Conservation (phyloP, 768 basidiomycete species). For the Pluteus cervinus region DNA sequence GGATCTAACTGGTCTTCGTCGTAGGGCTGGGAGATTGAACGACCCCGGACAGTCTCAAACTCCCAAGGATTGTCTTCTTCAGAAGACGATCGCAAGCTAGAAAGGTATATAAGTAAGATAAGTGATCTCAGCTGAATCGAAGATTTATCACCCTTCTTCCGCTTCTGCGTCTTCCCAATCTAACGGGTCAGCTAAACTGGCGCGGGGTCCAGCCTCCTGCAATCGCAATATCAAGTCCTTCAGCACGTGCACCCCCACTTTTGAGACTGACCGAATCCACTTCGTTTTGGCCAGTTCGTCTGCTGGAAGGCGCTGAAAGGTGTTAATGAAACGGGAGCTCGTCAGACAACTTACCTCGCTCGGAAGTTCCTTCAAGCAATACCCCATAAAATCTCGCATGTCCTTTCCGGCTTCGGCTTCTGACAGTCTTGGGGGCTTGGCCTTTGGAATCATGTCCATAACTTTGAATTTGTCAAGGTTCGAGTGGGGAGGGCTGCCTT, state of each 20-base stretch:
- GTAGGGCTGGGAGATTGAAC: constrained; percentile 9
- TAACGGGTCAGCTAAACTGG: constrained; percentile 67
- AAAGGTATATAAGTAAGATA: neutral
- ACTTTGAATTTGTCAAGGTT: constrained; percentile 82
- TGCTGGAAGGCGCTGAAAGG: constrained; percentile 69
- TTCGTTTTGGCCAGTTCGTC: constrained; percentile 85
- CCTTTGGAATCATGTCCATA: constrained; percentile 83
- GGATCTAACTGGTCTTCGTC: constrained; percentile 10
- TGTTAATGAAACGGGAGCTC: constrained; percentile 2
- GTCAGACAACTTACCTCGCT: constrained; percentile 48
- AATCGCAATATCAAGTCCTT: constrained; percentile 80
- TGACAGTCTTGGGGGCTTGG: constrained; percentile 72
- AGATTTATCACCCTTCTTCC: constrained; percentile 37
- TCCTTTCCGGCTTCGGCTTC: constrained; percentile 80
- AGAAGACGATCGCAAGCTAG: constrained; percentile 13
- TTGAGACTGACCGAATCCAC: constrained; percentile 81
- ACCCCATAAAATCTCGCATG: constrained; percentile 82
- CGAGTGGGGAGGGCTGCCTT: constrained; percentile 92
- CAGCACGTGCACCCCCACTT: constrained; percentile 58
- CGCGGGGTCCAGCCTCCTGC: constrained; percentile 68
- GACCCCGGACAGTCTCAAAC: constrained; percentile 64
- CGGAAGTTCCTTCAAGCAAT: constrained; percentile 78
- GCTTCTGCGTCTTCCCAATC: constrained; percentile 71
- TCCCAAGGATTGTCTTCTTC: constrained; percentile 55
- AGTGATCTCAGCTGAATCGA: neutral